Evolutionary conservation across 768 basidiomycete genomes (phyloP).

Genomic region (Phylloporus sp.): DNA sequence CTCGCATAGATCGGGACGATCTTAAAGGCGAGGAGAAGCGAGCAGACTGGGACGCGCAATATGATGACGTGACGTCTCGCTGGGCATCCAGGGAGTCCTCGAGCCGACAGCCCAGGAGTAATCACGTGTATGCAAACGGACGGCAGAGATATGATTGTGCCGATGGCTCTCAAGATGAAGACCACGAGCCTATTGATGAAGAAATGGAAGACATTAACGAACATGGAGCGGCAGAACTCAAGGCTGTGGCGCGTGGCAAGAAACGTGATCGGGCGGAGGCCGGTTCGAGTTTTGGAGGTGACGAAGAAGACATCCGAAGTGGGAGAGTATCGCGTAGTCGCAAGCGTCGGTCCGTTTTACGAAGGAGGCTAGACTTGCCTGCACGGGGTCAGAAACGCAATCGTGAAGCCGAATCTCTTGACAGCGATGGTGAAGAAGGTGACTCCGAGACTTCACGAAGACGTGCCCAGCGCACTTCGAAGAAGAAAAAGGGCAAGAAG

Average conservation of each 20-base stretch:
- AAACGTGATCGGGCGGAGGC: conserved; percentile 77
- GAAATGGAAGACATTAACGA: conserved; percentile 38
- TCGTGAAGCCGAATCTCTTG: conserved; percentile 49
- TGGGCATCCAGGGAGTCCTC: conserved; percentile 52
- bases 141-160: conserved; percentile 40
- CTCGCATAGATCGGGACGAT: conserved; percentile 48
- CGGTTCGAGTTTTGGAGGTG: conserved; percentile 66
- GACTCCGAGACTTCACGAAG: conserved; percentile 11
- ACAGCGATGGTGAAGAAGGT: conserved; percentile 25
- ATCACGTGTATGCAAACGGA: conserved; percentile 34
- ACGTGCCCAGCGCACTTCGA: conserved; percentile 18
- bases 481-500: conserved; percentile 57
- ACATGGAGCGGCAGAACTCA: conserved; percentile 40
- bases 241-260: conserved; percentile 46
- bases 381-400: conserved; percentile 65
- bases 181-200: conserved; percentile 35
- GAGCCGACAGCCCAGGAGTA: conserved; percentile 40
- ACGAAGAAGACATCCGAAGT: conserved; percentile 37
- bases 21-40: conserved; percentile 48
- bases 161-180: conserved; percentile 48
- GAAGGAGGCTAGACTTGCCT: conserved; percentile 47
- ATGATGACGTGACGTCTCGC: conserved; percentile 18
- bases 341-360: conserved; percentile 55
- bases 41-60: conserved; percentile 38
- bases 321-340: conserved; percentile 44